Evolutionary conservation across 805 yeast species (phyloP).

Genomic region (Wickerhamiella kazuoi): DNA sequence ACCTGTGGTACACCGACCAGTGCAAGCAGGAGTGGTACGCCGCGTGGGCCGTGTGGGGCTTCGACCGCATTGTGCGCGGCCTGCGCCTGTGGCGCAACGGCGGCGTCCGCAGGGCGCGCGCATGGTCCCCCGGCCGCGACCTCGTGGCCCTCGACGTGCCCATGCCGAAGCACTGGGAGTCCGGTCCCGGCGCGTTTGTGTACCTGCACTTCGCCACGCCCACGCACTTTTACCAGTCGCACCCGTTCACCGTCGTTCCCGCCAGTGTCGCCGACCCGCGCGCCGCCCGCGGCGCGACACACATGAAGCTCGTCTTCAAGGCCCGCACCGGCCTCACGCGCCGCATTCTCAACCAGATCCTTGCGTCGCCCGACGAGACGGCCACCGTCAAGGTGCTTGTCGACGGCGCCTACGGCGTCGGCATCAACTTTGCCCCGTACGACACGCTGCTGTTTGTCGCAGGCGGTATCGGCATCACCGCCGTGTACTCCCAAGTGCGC

Average conservation of each 20-base stretch:
- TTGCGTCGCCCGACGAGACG: background rate
- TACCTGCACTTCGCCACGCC: slow-evolving; percentile 24
- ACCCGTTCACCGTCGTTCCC: slow-evolving; percentile 41
- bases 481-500: slow-evolving; percentile 28
- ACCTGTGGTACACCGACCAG: slow-evolving; percentile 27
- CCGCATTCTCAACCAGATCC: background rate
- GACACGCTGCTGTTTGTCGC: slow-evolving; percentile 43
- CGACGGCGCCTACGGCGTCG: slow-evolving; percentile 59
- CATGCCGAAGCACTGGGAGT: background rate
- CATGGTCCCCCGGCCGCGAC: background rate
- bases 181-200: slow-evolving; percentile 2
- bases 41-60: slow-evolving; percentile 45
- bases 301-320: background rate
- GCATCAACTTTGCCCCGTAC: slow-evolving; percentile 31
- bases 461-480: slow-evolving; percentile 65
- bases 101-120: background rate
- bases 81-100: slow-evolving; percentile 24
- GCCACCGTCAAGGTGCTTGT: slow-evolving; percentile 14
- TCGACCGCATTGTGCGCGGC: slow-evolving; percentile 43
- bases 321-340: slow-evolving; percentile 3
- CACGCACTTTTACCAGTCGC: slow-evolving; percentile 46
- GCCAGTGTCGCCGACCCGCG: too few relatives aligned
- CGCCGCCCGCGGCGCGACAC: too few relatives aligned
- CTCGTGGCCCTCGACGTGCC: background rate
- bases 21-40: slow-evolving; percentile 35